Evolutionary conservation across 345 rosid genomes (phyloP), one percentile per base, ranked within the genome.

Genomic region (Brassica cretica): DNA sequence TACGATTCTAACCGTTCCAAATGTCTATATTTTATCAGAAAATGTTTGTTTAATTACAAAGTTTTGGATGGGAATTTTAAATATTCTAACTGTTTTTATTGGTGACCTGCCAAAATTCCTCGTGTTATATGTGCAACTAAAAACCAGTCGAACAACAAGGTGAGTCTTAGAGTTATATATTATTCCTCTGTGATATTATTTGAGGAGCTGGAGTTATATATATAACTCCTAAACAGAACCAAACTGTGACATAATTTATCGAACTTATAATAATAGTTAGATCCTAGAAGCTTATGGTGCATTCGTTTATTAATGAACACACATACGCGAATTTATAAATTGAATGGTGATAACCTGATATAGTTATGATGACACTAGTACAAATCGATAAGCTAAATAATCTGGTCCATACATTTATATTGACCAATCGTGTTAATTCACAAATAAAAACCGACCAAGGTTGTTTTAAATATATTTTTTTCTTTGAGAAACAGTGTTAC

Each of bases 71-170:
- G 67, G 58, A 32, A 16, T 32, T 44, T 59, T 1, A 33, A 46
- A 49, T 72, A 30, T 25, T 41, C 25, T 15, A 49, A 51, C 9
- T 32, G 51, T 37, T 56, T 74, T 80, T 80, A 64, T 80, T 80
- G 83, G 79, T 80, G 64, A 44, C 83, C 79, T 75, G 75, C 79
- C 83, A 80, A 80, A 32, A 24, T 11, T 70, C 82, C 79, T 69
- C 82, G 82, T 80, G 75, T 80, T 74, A 73, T 70, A 68, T 37
- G 64, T 80, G 78, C 79, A 69, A 35, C 41, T 70, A 15, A 15
- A 24, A 33, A 56, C 74, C 59, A 67, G 14, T 5, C 61, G 51
- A 62, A 64, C 67, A 74, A 15, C 72, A 46, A 33, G 21, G 35
- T 24, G 5, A 62, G 53, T 75, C 59, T 37, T 15, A 74, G 1